Evolutionary conservation across 345 rosid genomes (phyloP).

Genomic region (Eucalyptus dawsonii): DNA sequence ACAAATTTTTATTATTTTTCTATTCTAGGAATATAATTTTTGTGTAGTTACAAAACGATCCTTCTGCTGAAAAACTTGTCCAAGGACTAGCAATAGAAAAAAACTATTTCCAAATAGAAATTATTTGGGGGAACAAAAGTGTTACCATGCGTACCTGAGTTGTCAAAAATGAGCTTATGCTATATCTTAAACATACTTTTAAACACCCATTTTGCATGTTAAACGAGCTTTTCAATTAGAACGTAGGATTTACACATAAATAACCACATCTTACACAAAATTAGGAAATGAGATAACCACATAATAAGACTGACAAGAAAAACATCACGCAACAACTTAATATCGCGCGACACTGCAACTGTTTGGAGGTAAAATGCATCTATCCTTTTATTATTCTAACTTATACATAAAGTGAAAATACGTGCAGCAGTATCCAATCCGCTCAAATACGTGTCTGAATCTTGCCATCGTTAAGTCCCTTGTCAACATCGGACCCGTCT

Average conservation of each 20-base stretch:
- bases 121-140: not conserved
- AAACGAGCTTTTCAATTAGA: not conserved
- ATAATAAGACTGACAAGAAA: too few relatives aligned
- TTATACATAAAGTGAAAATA: not conserved
- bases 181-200: too few relatives aligned
- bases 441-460: not conserved
- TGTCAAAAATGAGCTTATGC: not conserved
- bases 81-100: not conserved
- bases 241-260: not conserved
- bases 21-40: too few relatives aligned
- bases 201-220: not conserved
- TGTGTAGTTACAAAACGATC: too few relatives aligned
- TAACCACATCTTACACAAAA: too few relatives aligned
- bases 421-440: not conserved
- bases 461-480: not conserved
- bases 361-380: not conserved
- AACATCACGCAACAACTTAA: too few relatives aligned
- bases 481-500: not conserved
- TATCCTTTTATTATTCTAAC: too few relatives aligned
- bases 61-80: not conserved
- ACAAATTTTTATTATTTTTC: too few relatives aligned
- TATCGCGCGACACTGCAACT: not conserved
- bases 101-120: too few relatives aligned
- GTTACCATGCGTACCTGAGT: fast-evolving
- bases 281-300: too few relatives aligned